Percentiles rank a stretch among this genome's conserved stretches.
Conservation (phyloP, 1,284 basidiomycete species). For the Vanrija sp. region DNA sequence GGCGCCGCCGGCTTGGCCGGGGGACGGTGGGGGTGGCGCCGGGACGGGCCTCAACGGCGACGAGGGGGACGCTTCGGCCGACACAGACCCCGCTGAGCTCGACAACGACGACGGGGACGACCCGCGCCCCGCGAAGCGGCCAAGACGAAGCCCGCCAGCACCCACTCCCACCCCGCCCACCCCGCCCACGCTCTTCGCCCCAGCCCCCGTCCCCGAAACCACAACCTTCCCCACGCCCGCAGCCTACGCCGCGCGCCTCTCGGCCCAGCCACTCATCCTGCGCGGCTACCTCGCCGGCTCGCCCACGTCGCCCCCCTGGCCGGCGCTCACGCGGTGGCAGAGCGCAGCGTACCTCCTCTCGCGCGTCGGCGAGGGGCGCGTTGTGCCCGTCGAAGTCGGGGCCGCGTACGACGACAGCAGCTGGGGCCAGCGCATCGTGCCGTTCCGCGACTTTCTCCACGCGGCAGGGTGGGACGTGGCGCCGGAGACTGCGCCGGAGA, state of each 20-base stretch:
- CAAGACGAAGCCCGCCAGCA: too few relatives aligned
- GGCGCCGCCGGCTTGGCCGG: neutral
- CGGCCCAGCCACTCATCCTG: constrained; percentile 67
- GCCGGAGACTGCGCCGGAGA: constrained; percentile 53
- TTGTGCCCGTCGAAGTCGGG: constrained; percentile 89
- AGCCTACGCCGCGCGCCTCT: constrained; percentile 54
- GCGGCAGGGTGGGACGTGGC: constrained; percentile 53
- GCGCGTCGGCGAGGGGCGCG: constrained; percentile 67
- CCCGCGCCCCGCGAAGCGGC: too few relatives aligned
- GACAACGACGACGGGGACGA: too few relatives aligned
- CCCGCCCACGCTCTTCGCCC: constrained; percentile 4
- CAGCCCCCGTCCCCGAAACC: neutral
- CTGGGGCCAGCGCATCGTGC: constrained; percentile 78
- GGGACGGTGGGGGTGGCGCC: constrained; percentile 60
- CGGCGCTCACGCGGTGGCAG: constrained; percentile 58
- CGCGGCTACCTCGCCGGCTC: constrained; percentile 55
- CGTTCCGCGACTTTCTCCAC: constrained; percentile 70
- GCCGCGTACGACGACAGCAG: constrained; percentile 70
- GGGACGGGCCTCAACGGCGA: too few relatives aligned
- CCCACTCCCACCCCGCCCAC: neutral
- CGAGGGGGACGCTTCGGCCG: too few relatives aligned
- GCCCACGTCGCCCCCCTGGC: constrained; percentile 67
- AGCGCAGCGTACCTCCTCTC: constrained; percentile 63
- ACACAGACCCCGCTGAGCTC: too few relatives aligned
- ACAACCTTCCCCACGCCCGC: too few relatives aligned